Evolutionary conservation across 106 monocot genomes (phyloP).

Genomic region (Platanthera guangdongensis): DNA sequence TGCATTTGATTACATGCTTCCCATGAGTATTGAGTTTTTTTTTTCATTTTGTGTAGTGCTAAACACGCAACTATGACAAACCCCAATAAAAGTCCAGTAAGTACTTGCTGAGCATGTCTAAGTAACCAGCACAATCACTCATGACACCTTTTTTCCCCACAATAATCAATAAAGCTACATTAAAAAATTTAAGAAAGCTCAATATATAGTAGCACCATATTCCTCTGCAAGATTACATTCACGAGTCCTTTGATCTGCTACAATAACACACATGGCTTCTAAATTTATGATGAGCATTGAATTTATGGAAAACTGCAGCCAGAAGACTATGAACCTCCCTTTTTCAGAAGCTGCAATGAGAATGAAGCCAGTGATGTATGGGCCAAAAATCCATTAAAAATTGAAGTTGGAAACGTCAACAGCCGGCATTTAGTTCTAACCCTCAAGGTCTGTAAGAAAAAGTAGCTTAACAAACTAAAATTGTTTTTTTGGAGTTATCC

Average conservation of each 20-base stretch:
- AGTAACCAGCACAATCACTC: neutral
- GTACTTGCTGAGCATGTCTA: neutral
- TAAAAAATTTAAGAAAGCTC: neutral
- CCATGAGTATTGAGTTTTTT: too few species aligned
- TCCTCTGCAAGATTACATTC: neutral
- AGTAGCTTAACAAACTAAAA: neutral
- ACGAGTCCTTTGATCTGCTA: neutral
- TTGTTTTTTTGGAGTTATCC: neutral
- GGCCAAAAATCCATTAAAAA: constrained; percentile 80
- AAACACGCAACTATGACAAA: too few species aligned
- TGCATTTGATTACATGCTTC: too few species aligned
- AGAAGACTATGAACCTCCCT: constrained; percentile 88
- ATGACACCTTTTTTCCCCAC: neutral
- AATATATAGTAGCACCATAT: neutral
- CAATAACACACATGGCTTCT: neutral
- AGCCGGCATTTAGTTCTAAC: constrained; percentile 89
- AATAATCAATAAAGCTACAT: neutral
- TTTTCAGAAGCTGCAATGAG: constrained; percentile 77
- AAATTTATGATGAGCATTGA: neutral
- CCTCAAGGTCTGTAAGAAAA: constrained; percentile 55
- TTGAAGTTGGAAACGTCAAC: constrained; percentile 94
- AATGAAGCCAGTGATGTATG: constrained; percentile 65
- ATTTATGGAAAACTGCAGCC: constrained; percentile 46
- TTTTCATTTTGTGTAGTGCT: too few species aligned
- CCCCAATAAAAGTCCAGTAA: too few species aligned